Evolutionary conservation across 495 filamentous ascomycete species (phyloP), one percentile per base, ranked within the genome.

Genomic region (Aspergillus nanangensis): DNA sequence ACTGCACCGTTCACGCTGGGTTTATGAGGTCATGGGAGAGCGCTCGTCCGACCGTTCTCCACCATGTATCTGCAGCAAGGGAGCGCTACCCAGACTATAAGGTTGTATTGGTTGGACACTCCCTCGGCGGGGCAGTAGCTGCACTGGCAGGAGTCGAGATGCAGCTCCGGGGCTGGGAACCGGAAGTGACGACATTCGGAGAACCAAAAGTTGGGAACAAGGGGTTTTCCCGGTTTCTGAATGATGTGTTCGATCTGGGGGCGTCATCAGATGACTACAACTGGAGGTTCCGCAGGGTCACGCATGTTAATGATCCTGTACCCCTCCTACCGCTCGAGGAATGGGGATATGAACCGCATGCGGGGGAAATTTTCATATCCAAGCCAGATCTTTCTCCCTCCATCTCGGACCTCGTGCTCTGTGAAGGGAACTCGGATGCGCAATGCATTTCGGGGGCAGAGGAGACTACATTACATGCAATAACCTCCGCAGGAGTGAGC

Each of bases 1-100:
- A 92, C 55, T 98, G 93, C 65, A 93, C 84, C 13, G 94, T 97
- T 11, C 93, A 98, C 60, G 80, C 81, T 20, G 93, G 93, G 13
- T 98, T 98, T 66, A 78, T 90, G 61, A 70, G 74, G 18, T 88
- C 88, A 5, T 98, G 92, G 92, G 63, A 72, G 24, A 79, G 81
- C 52, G 86, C 90, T 1, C 80, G 86, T 38, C 58, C 72, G 10
- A 62, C 69, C 10, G 75, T 96, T 4, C 56, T 93, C 0, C 75
- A 81, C 0, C 69, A 77, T 31, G 63, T 96, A 11, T 58, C 67
- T 14, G 54, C 55, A 4, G 73, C 85, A 2, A 61, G 74, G 5
- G 57, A 70, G 45, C 49, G 72, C 32, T 78, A 92, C 61, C 87
- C 87, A 0, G 69, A 77, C 7, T 92, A 95, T 53, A 62, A 76